Conservation (phyloP, 345 rosid species). For the Clarkia xantiana region DNA sequence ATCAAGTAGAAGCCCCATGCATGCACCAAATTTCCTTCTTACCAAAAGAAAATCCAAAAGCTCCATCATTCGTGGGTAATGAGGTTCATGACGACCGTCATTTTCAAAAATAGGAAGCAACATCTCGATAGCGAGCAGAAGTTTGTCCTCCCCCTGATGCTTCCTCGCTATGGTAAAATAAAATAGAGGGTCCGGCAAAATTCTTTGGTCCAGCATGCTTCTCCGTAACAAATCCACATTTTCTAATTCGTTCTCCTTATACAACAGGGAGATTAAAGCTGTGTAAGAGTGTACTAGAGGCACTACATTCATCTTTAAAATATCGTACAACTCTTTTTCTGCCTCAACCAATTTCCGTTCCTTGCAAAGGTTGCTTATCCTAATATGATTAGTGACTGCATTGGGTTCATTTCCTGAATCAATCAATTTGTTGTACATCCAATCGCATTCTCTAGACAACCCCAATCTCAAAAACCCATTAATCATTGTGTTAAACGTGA, state of each 20-base stretch:
- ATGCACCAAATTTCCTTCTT: slow-evolving; percentile 11
- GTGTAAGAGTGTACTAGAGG: slow-evolving; percentile 42
- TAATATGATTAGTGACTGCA: slow-evolving; percentile 33
- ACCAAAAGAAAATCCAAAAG: no score
- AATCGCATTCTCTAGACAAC: slow-evolving; percentile 30
- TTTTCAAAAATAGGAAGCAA: slow-evolving; percentile 32
- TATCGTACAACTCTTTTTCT: slow-evolving; percentile 22
- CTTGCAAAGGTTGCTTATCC: slow-evolving; percentile 45
- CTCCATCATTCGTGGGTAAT: slow-evolving; percentile 4
- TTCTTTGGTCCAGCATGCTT: slow-evolving; percentile 30
- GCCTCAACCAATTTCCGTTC: slow-evolving; percentile 42
- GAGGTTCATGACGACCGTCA: slow-evolving; percentile 26
- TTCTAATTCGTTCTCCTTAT: slow-evolving; percentile 25
- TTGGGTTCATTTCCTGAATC: slow-evolving; percentile 21
- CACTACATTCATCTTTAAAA: slow-evolving; percentile 17
- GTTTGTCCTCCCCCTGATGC: slow-evolving; percentile 32
- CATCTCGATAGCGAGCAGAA: slow-evolving; percentile 29
- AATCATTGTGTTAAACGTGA: slow-evolving; percentile 45
- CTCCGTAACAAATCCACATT: slow-evolving; percentile 32
- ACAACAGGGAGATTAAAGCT: slow-evolving; percentile 33
- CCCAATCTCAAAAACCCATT: slow-evolving; percentile 43
- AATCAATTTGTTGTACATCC: slow-evolving; percentile 26
- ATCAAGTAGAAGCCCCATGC: slow-evolving; percentile 33
- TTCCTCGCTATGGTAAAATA: slow-evolving; percentile 42
- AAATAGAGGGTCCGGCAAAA: slow-evolving; percentile 51